Evolutionary conservation across 495 filamentous ascomycete genomes (phyloP), one percentile per base, ranked within the genome.

Genomic region (Lentithecium fluviatile): DNA sequence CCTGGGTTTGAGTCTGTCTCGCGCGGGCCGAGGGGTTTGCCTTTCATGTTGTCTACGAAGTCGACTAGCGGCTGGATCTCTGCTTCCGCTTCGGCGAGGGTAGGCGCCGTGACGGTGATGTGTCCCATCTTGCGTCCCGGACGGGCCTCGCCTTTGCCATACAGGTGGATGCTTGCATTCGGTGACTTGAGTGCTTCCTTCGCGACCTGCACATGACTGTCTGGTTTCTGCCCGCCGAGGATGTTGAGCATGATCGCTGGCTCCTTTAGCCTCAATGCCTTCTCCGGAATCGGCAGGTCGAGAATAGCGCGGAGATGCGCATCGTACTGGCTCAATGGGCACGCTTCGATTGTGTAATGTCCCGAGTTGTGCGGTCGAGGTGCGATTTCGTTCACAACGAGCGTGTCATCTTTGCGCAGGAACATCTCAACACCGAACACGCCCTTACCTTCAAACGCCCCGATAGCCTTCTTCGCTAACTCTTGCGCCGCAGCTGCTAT

Each of bases 401-500:
- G 79, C 1, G 70, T 74, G 11, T 74, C 82, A 68, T 95, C 84
- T 45, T 86, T 76, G n/a, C 95, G 81, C 7, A 97, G 78, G 73
- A 97, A 98, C 86, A 97, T 89, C 74, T 98, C 94, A 0, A 97
- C 92, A 0, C 93, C 94, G 73, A 97, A 98, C 32, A 95, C 88
- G 58, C 94, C 94, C 64, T 92, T 88, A 48, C 94, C 94, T 76
- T 85, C 84, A 61, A 98, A 87, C 10, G 82, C 84, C 43, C 81
- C 81, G 52, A 97, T 83, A 19, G 92, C 92, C 56, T 85, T 84
- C 58, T 85, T 81, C 23, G 92, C 94, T 10, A 97, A 76, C 19
- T 86, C 80, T 70, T 90, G 87, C 2, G 92, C 92, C 53, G 81
- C 70, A 63, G 82, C 74, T 56, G 81, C 82, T 56, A 86, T 79